A percentile compares a stretch with the other conserved stretches of the same genome.
Conservation (phyloP, 164 flowering plant species). For the Stephania cephalantha region DNA sequence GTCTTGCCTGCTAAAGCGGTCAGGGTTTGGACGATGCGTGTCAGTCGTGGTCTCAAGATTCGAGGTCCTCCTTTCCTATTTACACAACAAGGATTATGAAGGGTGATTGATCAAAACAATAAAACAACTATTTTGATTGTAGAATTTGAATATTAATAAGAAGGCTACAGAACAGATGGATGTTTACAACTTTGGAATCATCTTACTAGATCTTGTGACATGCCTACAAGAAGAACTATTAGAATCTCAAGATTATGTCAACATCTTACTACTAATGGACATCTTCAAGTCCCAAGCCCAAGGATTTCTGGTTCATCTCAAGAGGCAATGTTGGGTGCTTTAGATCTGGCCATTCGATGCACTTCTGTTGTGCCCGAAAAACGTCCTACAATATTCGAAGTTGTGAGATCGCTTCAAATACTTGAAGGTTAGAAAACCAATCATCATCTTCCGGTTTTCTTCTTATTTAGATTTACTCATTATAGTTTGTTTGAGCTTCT, state of each 20-base stretch:
- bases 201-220: constrained; percentile 70
- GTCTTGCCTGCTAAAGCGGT: no score
- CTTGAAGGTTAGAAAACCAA: constrained; percentile 21
- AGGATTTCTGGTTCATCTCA: constrained; percentile 34
- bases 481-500: not conserved
- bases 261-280: constrained; percentile 61
- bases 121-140: constrained; percentile 16
- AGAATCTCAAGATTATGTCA: constrained; percentile 38
- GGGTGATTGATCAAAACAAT: no score
- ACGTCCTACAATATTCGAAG: constrained; percentile 66
- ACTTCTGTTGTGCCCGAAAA: constrained; percentile 68
- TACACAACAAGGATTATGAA: no score
- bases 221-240: constrained; percentile 50
- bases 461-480: no score
- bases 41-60: no score
- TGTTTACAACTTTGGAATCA: constrained; percentile 77
- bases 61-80: no score
- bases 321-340: constrained; percentile 51
- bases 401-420: constrained; percentile 51
- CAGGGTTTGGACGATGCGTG: no score
- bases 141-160: constrained; percentile 52
- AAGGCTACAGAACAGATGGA: constrained; percentile 70
- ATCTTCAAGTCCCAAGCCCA: constrained; percentile 53
- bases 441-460: not conserved
- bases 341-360: constrained; percentile 68